These are phyloP conservation scores for Pythium periplocum DNA, from an alignment of 352 stramenopile species.

Conservation along the genomic window DNA sequence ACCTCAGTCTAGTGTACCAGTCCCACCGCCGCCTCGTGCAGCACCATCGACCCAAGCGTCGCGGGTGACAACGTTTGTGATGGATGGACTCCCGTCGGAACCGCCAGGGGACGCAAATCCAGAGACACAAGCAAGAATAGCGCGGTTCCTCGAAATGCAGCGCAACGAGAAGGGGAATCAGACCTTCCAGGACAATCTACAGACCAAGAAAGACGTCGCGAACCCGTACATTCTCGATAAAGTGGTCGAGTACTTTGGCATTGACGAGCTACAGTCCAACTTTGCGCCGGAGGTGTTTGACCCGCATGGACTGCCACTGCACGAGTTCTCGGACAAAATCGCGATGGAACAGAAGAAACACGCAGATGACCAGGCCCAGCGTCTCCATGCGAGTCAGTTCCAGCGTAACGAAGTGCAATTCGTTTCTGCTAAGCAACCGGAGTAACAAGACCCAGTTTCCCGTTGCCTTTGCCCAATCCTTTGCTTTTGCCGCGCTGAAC, in stretches of 20 bases:
- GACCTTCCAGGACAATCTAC: constrained; percentile 62
- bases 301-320: constrained; percentile 52
- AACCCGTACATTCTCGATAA: constrained; percentile 87
- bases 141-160: constrained; percentile 45
- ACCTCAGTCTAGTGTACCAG: no score
- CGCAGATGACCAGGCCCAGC: constrained; percentile 27
- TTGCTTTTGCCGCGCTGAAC: constrained; percentile 30
- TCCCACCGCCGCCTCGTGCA: no score
- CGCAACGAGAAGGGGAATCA: constrained; percentile 19
- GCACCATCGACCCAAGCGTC: no score
- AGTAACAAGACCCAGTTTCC: neutral
- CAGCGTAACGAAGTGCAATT: neutral
- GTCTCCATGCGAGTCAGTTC: constrained; percentile 32
- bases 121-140: constrained; percentile 56
- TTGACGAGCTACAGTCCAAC: constrained; percentile 78
- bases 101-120: constrained; percentile 18
- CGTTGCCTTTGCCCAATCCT: constrained; percentile 36
- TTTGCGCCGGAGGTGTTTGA: constrained; percentile 64
- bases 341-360: constrained; percentile 59
- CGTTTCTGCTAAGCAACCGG: neutral
- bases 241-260: constrained; percentile 82
- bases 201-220: constrained; percentile 78
- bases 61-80: neutral
- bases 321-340: constrained; percentile 67
- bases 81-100: constrained; percentile 31